Evolutionary conservation across 192 early-diverging fungal species (phyloP), one percentile per base, ranked within the genome.

Genomic region (Backusella mclennaniae): DNA sequence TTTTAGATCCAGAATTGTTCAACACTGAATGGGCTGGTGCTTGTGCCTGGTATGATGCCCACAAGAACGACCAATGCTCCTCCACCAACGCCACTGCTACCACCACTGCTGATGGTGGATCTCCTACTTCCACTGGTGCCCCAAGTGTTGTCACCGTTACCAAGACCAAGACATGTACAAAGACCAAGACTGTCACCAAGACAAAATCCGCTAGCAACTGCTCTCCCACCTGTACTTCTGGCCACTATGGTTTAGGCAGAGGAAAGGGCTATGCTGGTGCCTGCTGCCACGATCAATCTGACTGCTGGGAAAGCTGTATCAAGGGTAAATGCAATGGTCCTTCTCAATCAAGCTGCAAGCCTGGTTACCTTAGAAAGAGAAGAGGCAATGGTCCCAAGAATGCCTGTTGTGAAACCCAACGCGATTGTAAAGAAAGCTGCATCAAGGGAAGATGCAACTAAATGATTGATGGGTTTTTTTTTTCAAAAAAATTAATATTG

Each of bases 1-100:
- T 46, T 46, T 23, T 21, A 56, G 52, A 68, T 36, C 67, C 67
- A n/a, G 67, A 69, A 38, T 41, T 69, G 9, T 69, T 69, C 67
- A 69, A 69, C 35, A 19, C 15, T 15, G 67, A 69, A 69, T 69
- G 33, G 35, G 67, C 67, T 23, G 36, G 36, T 39, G 67, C 67
- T 69, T 69, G 67, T 69, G 67, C 67, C n/a, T 69, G 67, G 67
- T 69, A 33, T 17, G 36, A 17, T 7, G 19, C 3, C 19, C 67
- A 69, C 19, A 69, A 69, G 19, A 38, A 36, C n/a, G 67, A 69
- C 21, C 35, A 36, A 17, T 69, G 67, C 21, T n/a, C 33, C 12
- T 68, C 67, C 6, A 19, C 4, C 15, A n/a, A 35, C 11, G 8
- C 33, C 23, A 69, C 67, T 11, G 17, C 35, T 36, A 69, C 35